Conservation (phyloP, 2,329 filamentous ascomycete genomes). For the Fusarium succisae region DNA sequence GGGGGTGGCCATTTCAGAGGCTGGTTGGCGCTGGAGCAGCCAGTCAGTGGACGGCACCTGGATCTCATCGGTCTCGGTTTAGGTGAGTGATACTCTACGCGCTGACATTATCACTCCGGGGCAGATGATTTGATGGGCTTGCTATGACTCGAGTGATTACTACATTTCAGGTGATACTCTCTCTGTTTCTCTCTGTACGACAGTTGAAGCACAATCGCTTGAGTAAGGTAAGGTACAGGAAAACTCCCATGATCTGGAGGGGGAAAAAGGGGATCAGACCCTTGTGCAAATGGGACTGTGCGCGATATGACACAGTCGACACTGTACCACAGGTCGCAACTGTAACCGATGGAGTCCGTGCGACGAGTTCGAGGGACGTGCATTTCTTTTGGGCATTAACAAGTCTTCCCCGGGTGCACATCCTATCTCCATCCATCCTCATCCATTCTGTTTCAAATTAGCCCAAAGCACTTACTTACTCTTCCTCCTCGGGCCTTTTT, state of each 20-base stretch:
- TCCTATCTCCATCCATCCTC: neutral
- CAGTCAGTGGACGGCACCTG: slow-evolving; percentile 3
- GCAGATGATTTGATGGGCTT: neutral
- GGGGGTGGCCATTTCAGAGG: slow-evolving; percentile 16
- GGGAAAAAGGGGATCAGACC: slow-evolving; percentile 26
- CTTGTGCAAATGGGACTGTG: slow-evolving; percentile 15
- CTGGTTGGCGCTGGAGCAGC: slow-evolving; percentile 21
- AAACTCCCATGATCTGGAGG: slow-evolving; percentile 8
- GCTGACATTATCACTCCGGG: neutral
- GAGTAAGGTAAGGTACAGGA: neutral
- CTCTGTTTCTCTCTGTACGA: neutral
- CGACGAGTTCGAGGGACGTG: slow-evolving; percentile 25
- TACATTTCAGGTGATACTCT: neutral
- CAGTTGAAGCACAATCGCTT: neutral
- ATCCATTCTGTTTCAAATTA: slow-evolving; percentile 43
- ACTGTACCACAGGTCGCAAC: slow-evolving; percentile 20
- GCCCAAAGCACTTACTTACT: slow-evolving; percentile 19
- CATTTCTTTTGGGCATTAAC: slow-evolving; percentile 33
- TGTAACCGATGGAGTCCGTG: slow-evolving; percentile 25
- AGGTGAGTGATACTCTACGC: slow-evolving; percentile 25
- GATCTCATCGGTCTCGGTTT: slow-evolving; percentile 14
- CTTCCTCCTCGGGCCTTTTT: neutral
- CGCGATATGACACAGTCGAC: slow-evolving; percentile 1
- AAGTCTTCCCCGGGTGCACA: slow-evolving; percentile 8
- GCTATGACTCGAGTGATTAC: neutral